These are phyloP conservation scores for Furcasterigmium sp. DNA, from an alignment of 2,329 filamentous ascomycete genomes.

Conservation along the genomic window DNA sequence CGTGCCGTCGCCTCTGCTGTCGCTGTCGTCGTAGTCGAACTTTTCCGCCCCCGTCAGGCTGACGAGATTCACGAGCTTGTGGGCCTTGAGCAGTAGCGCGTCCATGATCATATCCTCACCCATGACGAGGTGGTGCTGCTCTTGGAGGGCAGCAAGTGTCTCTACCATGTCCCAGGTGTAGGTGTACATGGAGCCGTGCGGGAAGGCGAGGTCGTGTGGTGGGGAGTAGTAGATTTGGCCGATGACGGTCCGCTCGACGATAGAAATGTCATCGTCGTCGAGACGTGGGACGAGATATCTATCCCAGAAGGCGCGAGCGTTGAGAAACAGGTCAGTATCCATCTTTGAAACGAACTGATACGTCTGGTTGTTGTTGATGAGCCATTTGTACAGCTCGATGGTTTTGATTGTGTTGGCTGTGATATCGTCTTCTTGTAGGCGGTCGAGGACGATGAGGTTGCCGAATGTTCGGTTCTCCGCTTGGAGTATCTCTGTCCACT, in stretches of 20 bases:
- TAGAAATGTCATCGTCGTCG: slow-evolving; percentile 6
- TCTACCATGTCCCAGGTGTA: slow-evolving; percentile 25
- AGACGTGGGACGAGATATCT: slow-evolving; percentile 18
- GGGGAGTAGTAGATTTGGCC: slow-evolving; percentile 21
- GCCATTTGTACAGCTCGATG: slow-evolving; percentile 25
- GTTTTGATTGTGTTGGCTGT: slow-evolving; percentile 27
- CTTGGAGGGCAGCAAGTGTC: slow-evolving; percentile 19
- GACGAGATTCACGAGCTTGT: slow-evolving; percentile 17
- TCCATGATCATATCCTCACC: slow-evolving; percentile 24
- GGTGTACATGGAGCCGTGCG: slow-evolving; percentile 27
- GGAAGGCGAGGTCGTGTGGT: slow-evolving; percentile 18
- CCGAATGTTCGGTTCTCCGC: slow-evolving; percentile 25
- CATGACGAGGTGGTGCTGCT: slow-evolving; percentile 16
- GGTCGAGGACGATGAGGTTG: slow-evolving; percentile 26
- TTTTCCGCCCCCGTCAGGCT: slow-evolving; percentile 22
- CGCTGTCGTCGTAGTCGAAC: slow-evolving; percentile 22
- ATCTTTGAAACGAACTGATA: slow-evolving; percentile 27
- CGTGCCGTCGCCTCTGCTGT: slow-evolving; percentile 19
- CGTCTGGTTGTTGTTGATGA: slow-evolving; percentile 12
- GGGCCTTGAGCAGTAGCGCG: slow-evolving; percentile 20
- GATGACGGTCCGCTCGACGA: slow-evolving; percentile 19
- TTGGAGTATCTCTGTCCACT: slow-evolving; percentile 18
- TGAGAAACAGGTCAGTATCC: slow-evolving; percentile 25
- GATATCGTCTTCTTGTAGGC: slow-evolving; percentile 21
- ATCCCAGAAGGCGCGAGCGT: slow-evolving; percentile 24